Evolutionary conservation across 1,284 basidiomycete species (phyloP).

Genomic region (Cutaneotrichosporon sp.): DNA sequence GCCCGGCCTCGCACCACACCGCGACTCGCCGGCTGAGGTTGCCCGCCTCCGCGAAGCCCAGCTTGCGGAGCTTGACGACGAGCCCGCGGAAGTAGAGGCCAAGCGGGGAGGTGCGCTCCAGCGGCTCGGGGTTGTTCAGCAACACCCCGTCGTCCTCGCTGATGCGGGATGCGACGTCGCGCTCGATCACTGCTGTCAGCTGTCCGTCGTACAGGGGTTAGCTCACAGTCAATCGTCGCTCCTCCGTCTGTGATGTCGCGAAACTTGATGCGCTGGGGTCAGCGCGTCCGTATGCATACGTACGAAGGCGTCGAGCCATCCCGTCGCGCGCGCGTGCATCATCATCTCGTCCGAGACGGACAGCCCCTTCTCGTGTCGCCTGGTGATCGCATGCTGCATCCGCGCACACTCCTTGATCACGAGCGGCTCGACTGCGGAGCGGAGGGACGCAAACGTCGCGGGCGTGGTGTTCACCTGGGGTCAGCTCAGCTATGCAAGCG

Average conservation of each 20-base stretch:
- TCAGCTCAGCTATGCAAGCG: slow-evolving; percentile 6
- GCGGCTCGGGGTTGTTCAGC: slow-evolving; percentile 17
- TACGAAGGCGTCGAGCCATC: slow-evolving; percentile 41
- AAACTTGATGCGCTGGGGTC: slow-evolving; percentile 28
- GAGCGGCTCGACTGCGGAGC: slow-evolving; percentile 32
- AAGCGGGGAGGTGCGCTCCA: slow-evolving; percentile 41
- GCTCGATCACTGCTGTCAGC: slow-evolving; percentile 32
- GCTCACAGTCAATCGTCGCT: slow-evolving; percentile 38
- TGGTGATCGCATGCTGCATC: slow-evolving; percentile 25
- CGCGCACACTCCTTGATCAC: slow-evolving; percentile 28
- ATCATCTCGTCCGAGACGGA: slow-evolving; percentile 20
- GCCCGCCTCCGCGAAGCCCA: slow-evolving; percentile 46
- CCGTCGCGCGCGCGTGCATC: slow-evolving; percentile 25
- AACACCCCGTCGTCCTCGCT: slow-evolving; percentile 38
- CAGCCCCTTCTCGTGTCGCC: slow-evolving; percentile 31
- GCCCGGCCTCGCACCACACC: slow-evolving; percentile 37
- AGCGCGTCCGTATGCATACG: slow-evolving; percentile 6
- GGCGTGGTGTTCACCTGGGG: slow-evolving; percentile 35
- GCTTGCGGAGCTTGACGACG: slow-evolving; percentile 37
- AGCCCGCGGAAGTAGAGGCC: slow-evolving; percentile 45
- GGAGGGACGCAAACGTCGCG: slow-evolving; percentile 28
- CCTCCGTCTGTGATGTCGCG: slow-evolving; percentile 34
- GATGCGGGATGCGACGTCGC: slow-evolving; percentile 37
- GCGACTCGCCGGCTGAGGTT: slow-evolving; percentile 36
- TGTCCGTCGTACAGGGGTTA: too few relatives aligned